phyloP scores from a whole-genome alignment of 805 yeast genomes.

The Nakazawaea wyomingensis region DNA sequence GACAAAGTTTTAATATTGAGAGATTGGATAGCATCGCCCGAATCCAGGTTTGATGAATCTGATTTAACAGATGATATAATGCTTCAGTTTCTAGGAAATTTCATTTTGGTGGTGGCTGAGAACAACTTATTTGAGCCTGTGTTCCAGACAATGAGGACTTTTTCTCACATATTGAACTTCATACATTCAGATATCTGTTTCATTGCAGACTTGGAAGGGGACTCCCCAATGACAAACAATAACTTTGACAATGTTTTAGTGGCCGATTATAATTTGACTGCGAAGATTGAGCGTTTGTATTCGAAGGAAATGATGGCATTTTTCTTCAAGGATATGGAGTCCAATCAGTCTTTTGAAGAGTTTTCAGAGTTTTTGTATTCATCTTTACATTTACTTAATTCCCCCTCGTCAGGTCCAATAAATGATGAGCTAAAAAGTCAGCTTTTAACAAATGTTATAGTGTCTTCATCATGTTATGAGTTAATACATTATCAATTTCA shows the following conservation, averaged over 20 bases:
- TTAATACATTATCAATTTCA: conserved; percentile 19
- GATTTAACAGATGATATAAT: neutral
- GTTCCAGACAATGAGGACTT: conserved; percentile 13
- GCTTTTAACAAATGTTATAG: conserved; percentile 20
- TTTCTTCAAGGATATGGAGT: neutral
- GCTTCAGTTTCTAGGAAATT: conserved; percentile 3
- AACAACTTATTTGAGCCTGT: conserved; percentile 10
- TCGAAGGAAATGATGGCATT: neutral
- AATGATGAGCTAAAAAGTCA: conserved; percentile 17
- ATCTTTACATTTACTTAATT: neutral
- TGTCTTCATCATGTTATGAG: conserved; percentile 18
- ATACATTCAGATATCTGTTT: conserved; percentile 17
- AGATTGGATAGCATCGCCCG: neutral
- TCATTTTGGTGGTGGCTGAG: neutral
- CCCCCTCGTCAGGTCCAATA: neutral
- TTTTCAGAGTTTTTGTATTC: conserved; percentile 6
- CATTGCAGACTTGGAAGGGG: conserved; percentile 12
- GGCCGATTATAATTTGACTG: neutral
- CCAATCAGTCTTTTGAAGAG: neutral
- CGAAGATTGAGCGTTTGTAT: neutral
- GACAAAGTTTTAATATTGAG: neutral
- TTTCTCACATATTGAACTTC: conserved; percentile 16
- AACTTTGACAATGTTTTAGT: conserved; percentile 10
- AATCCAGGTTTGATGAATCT: neutral
- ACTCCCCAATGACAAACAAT: neutral